Base-by-base conservation (phyloP, 2,329 filamentous ascomycete genomes). In the Stemphylium vesicarium region DNA sequence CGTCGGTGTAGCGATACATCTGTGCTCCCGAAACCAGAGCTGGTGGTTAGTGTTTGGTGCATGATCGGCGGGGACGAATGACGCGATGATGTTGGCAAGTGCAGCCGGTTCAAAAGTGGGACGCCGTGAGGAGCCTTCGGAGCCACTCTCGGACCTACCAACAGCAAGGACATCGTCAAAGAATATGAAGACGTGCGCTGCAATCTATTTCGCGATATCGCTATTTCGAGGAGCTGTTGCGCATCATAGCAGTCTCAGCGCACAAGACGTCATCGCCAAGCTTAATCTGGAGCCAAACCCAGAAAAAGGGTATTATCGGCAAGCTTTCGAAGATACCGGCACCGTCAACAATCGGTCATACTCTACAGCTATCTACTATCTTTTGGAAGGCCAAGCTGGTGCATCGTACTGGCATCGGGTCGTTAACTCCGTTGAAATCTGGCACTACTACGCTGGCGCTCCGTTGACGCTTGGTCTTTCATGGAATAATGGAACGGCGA, bases 401-500 rank as follows among this genome's bases (percentile, higher is more conserved):
- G 77, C 74, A 15, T 84, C 82, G 4, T 65, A 77, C 53, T 84
- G 81, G 82, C 82, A 84, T 66, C 79, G 79, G 4, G 77, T 81
- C 55, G 76, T 81, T 53, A 60, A 65, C 43, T 80, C 82, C 50
- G 78, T 78, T 2, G 78, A 84, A 63, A 68, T 81, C 8, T 84
- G 82, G 82, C 82, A 84, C 62, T 78, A 81, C 70, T 84, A 84
- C 45, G 81, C 80, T 8, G 82, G 82, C 4, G 80, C 82, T 6
- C 81, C 81, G 1, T 64, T 84, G 43, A 74, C 66, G 10, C 66
- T 84, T 9, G 79, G 75, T 2, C 68, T 83, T 0, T 80, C 80
- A 1, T 64, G 53, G 16, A 68, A 83, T 45, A 74, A 83, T 49
- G 80, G 80, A 2, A 68, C 63, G 36, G 49, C 57, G 24, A 54